These are phyloP conservation scores for Clarireedia homoeocarpa DNA, from an alignment of 2,329 filamentous ascomycete species.

Conservation along the genomic window DNA sequence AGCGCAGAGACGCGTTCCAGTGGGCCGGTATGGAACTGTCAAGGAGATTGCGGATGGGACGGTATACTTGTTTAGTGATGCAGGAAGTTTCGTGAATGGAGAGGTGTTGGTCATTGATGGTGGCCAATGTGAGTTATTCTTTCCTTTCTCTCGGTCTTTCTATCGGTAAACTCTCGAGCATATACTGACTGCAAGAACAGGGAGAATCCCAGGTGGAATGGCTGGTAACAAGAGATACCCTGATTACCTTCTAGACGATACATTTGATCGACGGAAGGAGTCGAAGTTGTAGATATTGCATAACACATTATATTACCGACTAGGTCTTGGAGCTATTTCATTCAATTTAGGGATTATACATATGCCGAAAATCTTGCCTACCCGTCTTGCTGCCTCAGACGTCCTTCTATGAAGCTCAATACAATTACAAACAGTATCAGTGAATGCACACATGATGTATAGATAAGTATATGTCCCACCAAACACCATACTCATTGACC, in stretches of 20 bases:
- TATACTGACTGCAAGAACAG: conserved; percentile 1
- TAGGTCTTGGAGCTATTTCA: neutral
- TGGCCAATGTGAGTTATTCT: conserved; percentile 18
- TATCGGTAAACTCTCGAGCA: too few species aligned
- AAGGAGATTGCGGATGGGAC: conserved; percentile 91
- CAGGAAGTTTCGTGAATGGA: conserved; percentile 80
- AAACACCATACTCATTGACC: too few species aligned
- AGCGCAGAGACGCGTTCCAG: conserved; percentile 48
- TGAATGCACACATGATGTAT: too few species aligned
- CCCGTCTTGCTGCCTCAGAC: too few species aligned
- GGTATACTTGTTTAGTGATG: conserved; percentile 78
- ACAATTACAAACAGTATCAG: too few species aligned
- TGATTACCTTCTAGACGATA: conserved; percentile 24
- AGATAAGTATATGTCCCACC: too few species aligned
- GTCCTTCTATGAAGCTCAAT: too few species aligned
- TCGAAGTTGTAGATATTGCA: neutral
- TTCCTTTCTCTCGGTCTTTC: neutral
- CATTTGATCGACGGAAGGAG: conserved; percentile 12
- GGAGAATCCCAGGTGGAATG: conserved; percentile 19
- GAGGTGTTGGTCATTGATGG: conserved; percentile 70
- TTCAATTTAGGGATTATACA: neutral
- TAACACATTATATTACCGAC: neutral
- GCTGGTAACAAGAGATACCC: conserved; percentile 20
- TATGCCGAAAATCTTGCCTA: too few species aligned
- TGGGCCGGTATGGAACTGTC: conserved; percentile 69